Base-by-base conservation (phyloP, 2,329 filamentous ascomycete species). In the Aspergillus sp. region DNA sequence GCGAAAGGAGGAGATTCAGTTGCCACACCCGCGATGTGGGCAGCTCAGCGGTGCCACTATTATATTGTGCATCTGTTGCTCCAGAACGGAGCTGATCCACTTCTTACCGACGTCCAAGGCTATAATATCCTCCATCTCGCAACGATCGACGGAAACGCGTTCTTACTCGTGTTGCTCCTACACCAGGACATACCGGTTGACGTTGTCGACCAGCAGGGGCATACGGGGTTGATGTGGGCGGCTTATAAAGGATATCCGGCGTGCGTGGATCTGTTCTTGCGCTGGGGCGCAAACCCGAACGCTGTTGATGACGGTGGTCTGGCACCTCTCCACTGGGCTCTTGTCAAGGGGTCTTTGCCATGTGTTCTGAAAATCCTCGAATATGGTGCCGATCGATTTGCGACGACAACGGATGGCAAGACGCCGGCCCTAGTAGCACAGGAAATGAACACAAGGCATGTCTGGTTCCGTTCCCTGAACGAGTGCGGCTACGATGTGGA, bases 101-200 rank as follows among this genome's bases (percentile, higher is more conserved):
- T 97, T 53, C 84, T 96, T 63, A 92, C 90, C 70, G 95, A 99
- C 73, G 87, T 91, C 50, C 93, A 98, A 80, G 95, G 95, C 69
- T 99, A 98, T 81, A 99, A 99, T 73, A 95, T 96, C 52, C 84
- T 99, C 23, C 95, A 99, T 74, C 91, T 96, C 60, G 95, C 93
- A 46, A 98, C 93, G 0, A 96, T 99, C 71, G 96, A 98, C 73
- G 95, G 95, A 65, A 98, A 97, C 73, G 90, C 96, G 19, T 89
- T 96, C 64, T 84, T 98, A 58, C 84, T 99, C 27, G 87, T 93
- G 50, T 84, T 99, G 1, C 85, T 99, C 7, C 84, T 99, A 23
- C 95, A 99, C 77, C 93, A 97, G 71, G 92, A 95, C 70, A 95
- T 99, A 59, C 91, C 92, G 15, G 91, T 99, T 61, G 95, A 99